These are phyloP conservation scores for Aspergillus brunneoviolaceus DNA, from an alignment of 2,329 filamentous ascomycete genomes.

Conservation along the genomic window DNA sequence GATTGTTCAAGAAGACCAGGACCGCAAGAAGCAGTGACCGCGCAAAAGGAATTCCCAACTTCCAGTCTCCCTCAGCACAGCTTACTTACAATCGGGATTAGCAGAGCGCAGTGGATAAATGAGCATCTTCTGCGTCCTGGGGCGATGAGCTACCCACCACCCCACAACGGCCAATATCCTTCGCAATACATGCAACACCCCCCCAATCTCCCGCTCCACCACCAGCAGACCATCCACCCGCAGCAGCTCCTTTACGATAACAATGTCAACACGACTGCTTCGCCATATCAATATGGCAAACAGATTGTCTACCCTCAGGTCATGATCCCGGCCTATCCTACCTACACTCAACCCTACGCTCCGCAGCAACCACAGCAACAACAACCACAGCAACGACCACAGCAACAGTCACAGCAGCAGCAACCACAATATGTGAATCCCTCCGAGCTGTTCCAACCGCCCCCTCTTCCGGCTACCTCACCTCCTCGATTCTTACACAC, in stretches of 20 bases:
- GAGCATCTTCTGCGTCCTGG: conserved; percentile 27
- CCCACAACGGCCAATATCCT: conserved; percentile 42
- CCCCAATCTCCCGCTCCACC: conserved; percentile 21
- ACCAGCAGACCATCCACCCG: conserved; percentile 34
- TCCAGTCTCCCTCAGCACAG: background rate
- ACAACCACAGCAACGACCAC: conserved; percentile 29
- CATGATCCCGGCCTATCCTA: conserved; percentile 33
- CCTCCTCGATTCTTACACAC: conserved; percentile 28
- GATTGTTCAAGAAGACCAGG: conserved; percentile 8
- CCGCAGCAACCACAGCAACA: conserved; percentile 36
- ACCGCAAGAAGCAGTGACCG: background rate
- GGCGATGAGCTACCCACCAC: conserved; percentile 45
- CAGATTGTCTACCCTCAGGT: conserved; percentile 34
- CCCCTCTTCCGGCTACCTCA: conserved; percentile 31
- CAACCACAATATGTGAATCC: conserved; percentile 38
- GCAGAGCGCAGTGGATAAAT: conserved; percentile 21
- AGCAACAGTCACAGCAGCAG: conserved; percentile 27
- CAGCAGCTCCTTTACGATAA: conserved; percentile 38
- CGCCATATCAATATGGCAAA: conserved; percentile 39
- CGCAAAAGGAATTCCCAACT: conserved; percentile 4
- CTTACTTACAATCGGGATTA: conserved; percentile 8
- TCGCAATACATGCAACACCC: conserved; percentile 35
- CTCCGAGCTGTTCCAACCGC: conserved; percentile 36
- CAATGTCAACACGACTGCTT: conserved; percentile 30
- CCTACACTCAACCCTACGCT: conserved; percentile 33